Conservation (phyloP, 177 flowering plant species). For the Vitis hybrid region DNA sequence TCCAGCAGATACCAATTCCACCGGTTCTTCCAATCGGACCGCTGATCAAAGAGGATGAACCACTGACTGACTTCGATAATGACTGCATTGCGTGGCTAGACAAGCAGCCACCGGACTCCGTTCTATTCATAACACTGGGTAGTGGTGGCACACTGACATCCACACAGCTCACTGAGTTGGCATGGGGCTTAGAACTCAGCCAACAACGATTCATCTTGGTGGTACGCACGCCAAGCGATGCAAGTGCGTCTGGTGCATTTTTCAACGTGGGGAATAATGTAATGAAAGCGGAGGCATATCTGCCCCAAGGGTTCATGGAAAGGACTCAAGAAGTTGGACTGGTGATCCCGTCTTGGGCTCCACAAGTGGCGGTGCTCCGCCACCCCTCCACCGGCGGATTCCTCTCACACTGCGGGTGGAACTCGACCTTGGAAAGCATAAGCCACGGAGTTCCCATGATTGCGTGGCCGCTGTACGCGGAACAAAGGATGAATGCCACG, state of each 20-base stretch:
- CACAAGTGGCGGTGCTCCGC: conserved; percentile 34
- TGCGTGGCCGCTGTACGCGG: conserved; percentile 50
- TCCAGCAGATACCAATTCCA: conserved; percentile 16
- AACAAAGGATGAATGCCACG: conserved; percentile 45
- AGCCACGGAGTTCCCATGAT: conserved; percentile 42
- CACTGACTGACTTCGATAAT: not conserved
- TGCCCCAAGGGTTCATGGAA: conserved; percentile 38
- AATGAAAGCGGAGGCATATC: conserved; percentile 10
- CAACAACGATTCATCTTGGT: conserved; percentile 38
- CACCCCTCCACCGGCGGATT: conserved; percentile 43
- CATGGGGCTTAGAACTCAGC: conserved; percentile 41
- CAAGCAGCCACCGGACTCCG: conserved; percentile 31
- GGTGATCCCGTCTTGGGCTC: conserved; percentile 41
- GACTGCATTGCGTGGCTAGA: conserved; percentile 39
- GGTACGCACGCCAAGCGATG: conserved; percentile 20
- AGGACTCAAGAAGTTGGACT: conserved; percentile 27
- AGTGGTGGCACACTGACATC: conserved; percentile 37
- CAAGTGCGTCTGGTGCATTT: conserved; percentile 6
- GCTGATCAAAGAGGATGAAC: conserved; percentile 13
- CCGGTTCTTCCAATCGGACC: conserved; percentile 43
- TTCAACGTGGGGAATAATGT: conserved; percentile 19
- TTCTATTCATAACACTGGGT: conserved; percentile 36
- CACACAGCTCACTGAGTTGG: conserved; percentile 39
- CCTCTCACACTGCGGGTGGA: conserved; percentile 54
- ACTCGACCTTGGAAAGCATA: conserved; percentile 41